Base-by-base conservation (phyloP, 1,139 yeast genomes). In the Yamadazyma triangularis region DNA sequence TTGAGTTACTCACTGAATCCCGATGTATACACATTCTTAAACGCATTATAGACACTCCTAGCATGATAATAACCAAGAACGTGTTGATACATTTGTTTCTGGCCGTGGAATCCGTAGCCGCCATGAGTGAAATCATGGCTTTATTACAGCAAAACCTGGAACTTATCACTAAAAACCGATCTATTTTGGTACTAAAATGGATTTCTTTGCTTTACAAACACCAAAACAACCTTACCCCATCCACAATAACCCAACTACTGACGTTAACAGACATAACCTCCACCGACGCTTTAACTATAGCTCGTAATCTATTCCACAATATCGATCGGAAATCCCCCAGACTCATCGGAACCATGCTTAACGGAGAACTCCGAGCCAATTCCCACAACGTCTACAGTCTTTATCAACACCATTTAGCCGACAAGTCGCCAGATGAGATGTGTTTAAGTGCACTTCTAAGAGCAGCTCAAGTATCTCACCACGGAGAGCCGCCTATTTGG, bases 401-500 rank as follows among this genome's bases (percentile, higher is more conserved):
- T 10, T 74, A 70, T 44, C 36, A 44, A 12, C 19, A 32, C 11
- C 60, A 60, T 26, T 36, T 62, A 1, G 16, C 35, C 4, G 38
- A 40, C 3, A 32, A 37, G 6, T 28, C 39, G n/a, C 66, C 77
- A 4, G 58, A 59, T 42, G 64, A 62, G 27, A 48, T 50, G 6
- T 63, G 75, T 20, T 38, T 77, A 1, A 38, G 52, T 3, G 74
- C 79, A 0, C 51, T 77, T 13, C 49, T 77, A 6, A 48, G 59
- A 3, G 71, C 71, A 1, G 53, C 74, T 4, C 36, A 45, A 36
- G 28, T 30, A 6, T 11, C 26, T 3, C 33, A 27, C 4, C 39
- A 44, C 4, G 39, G 42, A 1, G 44, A 45, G 3, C 37, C 47
- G 1, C 42, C 51, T 4, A 38, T 55, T 11, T 27, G 46, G 3